Evolutionary conservation across 2,329 filamentous ascomycete genomes (phyloP).

Genomic region (Diplodia corticola): DNA sequence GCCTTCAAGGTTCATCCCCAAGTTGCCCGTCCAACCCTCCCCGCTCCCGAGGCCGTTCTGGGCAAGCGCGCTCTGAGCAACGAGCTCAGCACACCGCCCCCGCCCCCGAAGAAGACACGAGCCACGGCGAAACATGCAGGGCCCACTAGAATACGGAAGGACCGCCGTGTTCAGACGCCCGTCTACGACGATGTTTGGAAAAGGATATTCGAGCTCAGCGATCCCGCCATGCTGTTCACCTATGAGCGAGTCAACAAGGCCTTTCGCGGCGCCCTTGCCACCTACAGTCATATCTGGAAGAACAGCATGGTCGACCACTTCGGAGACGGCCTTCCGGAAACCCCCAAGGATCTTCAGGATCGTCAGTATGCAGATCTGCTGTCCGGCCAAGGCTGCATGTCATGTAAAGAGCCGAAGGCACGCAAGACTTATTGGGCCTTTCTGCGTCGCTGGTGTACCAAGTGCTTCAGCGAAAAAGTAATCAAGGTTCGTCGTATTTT

Average conservation of each 20-base stretch:
- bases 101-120: constrained; percentile 8
- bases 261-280: constrained; percentile 6
- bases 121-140: neutral
- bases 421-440: constrained; percentile 48
- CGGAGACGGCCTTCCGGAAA: constrained; percentile 36
- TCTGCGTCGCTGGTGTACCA: constrained; percentile 44
- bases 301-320: constrained; percentile 39
- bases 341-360: constrained; percentile 39
- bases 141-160: constrained; percentile 27
- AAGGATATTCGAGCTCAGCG: constrained; percentile 25
- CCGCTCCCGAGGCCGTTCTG: constrained; percentile 6
- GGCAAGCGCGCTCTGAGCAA: constrained; percentile 19
- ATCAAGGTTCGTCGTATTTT: constrained; percentile 25
- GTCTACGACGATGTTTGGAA: constrained; percentile 28
- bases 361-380: constrained; percentile 43
- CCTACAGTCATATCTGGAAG: constrained; percentile 35
- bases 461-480: constrained; percentile 39
- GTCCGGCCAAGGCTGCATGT: constrained; percentile 43
- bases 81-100: constrained; percentile 9
- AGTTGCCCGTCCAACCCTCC: constrained; percentile 2
- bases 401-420: constrained; percentile 37
- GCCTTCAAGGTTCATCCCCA: constrained; percentile 24
- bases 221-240: constrained; percentile 25
- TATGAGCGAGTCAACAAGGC: constrained; percentile 10
- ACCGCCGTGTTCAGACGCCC: constrained; percentile 24